Conservation (phyloP, 129 eudicot species). For the Logfia minima region DNA sequence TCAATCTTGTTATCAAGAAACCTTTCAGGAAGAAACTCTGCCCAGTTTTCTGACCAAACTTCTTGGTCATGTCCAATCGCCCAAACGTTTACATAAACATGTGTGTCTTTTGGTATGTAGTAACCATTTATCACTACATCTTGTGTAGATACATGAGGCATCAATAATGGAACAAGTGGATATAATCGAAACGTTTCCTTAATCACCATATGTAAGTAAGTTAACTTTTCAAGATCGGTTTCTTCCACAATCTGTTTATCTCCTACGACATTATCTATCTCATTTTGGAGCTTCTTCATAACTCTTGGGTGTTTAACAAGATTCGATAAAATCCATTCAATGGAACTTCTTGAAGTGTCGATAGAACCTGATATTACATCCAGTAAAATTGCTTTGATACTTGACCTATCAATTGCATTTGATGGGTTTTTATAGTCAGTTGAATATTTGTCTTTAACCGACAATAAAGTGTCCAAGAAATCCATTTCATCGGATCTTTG, state of each 20-base stretch:
- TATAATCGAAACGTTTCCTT: conserved; percentile 41
- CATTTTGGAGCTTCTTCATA: conserved; percentile 37
- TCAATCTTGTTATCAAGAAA: neutral
- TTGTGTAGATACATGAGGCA: neutral
- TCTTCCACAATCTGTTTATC: neutral
- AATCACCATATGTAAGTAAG: conserved; percentile 20
- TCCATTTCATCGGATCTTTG: neutral
- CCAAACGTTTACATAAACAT: neutral
- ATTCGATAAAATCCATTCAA: conserved; percentile 38
- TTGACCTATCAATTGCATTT: conserved; percentile 8
- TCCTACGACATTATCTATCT: conserved; percentile 21
- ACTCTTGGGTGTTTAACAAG: conserved; percentile 37
- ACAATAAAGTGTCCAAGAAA: conserved; percentile 32
- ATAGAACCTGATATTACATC: conserved; percentile 32
- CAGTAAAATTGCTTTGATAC: conserved; percentile 29
- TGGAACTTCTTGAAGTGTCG: conserved; percentile 27
- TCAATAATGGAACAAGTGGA: conserved; percentile 24
- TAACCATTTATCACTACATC: neutral
- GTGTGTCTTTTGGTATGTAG: neutral
- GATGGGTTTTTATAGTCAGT: neutral
- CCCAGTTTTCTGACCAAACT: neutral
- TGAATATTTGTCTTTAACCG: conserved; percentile 2
- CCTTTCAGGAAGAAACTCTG: neutral
- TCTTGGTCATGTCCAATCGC: neutral
- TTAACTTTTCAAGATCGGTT: neutral